Percentiles rank a stretch among this genome's conserved stretches.
These are phyloP conservation scores for Lasiosphaeria miniovina DNA, from an alignment of 495 filamentous ascomycete genomes.

Conservation along the genomic window DNA sequence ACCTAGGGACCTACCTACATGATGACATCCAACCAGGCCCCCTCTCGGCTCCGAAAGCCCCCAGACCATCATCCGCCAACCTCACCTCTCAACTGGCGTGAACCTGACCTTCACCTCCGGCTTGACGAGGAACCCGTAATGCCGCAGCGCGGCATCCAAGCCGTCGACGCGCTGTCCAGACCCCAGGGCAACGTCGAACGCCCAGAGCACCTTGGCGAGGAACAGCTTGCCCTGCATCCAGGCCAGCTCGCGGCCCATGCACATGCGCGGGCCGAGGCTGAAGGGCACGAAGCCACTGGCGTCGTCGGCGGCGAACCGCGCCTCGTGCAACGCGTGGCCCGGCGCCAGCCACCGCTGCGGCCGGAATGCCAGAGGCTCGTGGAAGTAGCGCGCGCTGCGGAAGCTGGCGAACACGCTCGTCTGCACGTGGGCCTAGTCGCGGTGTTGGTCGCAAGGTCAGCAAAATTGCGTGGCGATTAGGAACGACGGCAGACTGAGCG, in stretches of 20 bases:
- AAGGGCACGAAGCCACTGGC: background rate
- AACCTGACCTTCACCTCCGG: background rate
- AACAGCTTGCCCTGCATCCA: background rate
- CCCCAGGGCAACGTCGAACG: background rate
- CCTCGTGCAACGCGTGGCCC: background rate
- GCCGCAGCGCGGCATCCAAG: background rate
- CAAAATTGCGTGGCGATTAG: no score
- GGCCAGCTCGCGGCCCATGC: background rate
- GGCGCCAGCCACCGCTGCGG: slow-evolving; percentile 1
- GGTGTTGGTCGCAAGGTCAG: no score
- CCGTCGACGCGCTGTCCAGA: background rate
- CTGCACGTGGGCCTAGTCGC: background rate
- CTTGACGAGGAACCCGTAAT: background rate
- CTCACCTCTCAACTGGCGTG: background rate
- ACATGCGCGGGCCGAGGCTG: background rate
- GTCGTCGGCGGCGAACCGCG: background rate
- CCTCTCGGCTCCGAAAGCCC: no score
- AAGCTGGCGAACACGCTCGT: background rate
- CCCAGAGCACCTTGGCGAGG: slow-evolving; percentile 2
- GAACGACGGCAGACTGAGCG: no score
- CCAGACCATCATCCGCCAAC: no score
- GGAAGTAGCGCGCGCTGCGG: background rate
- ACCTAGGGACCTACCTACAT: no score
- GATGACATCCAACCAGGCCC: no score
- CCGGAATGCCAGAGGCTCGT: background rate